These are phyloP conservation scores for Dysphania ambrosioides DNA, from an alignment of 148 eudicot genomes.

Conservation along the genomic window DNA sequence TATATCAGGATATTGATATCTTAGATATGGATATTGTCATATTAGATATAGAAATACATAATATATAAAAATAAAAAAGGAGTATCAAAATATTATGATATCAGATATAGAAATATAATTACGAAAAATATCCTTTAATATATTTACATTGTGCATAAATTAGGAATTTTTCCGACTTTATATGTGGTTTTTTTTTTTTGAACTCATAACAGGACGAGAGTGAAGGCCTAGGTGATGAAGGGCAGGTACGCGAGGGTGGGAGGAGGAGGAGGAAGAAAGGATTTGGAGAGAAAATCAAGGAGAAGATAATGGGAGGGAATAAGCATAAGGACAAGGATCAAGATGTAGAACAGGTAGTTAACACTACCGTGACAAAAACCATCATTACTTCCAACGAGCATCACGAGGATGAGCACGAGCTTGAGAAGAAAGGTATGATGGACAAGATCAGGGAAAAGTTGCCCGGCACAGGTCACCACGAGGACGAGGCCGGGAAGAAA, in stretches of 20 bases:
- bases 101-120: too few species aligned
- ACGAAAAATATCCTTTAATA: too few species aligned
- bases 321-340: constrained; percentile 37
- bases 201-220: constrained; percentile 45
- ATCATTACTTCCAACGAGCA: constrained; percentile 30
- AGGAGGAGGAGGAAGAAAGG: constrained; percentile 69
- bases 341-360: constrained; percentile 8
- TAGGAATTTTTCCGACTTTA: neutral
- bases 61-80: too few species aligned
- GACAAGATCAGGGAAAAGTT: constrained; percentile 70
- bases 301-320: constrained; percentile 47
- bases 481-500: constrained; percentile 52
- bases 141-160: too few species aligned
- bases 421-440: constrained; percentile 56
- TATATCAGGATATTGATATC: too few species aligned
- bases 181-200: neutral
- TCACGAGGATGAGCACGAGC: constrained; percentile 35
- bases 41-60: too few species aligned
- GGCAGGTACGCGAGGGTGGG: constrained; percentile 38
- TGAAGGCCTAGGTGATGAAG: constrained; percentile 45
- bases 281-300: constrained; percentile 57
- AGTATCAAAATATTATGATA: too few species aligned
- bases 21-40: too few species aligned
- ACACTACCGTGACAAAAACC: constrained; percentile 26
- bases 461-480: constrained; percentile 38